Percentiles rank a stretch among this genome's conserved stretches.
These are phyloP conservation scores for Nyssa sinensis DNA, from an alignment of 148 eudicot genomes.

Conservation along the genomic window DNA sequence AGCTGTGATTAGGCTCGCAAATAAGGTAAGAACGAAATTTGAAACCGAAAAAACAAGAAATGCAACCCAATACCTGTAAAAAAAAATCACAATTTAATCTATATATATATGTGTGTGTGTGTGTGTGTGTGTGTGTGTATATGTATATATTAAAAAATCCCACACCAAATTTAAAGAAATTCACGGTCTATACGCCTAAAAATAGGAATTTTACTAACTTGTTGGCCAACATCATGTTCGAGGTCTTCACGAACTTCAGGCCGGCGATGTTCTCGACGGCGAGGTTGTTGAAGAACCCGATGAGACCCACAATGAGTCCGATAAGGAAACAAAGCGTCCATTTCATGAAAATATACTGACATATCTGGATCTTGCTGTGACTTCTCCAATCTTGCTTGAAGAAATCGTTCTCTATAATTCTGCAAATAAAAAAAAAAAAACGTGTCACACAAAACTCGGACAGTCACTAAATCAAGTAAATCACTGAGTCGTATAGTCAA, in stretches of 20 bases:
- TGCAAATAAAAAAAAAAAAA: conserved; percentile 22
- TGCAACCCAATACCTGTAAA: conserved; percentile 62
- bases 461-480: neutral
- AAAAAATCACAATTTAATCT: neutral
- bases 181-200: neutral
- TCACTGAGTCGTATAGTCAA: neutral
- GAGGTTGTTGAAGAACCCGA: conserved; percentile 73
- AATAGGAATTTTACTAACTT: conserved; percentile 30
- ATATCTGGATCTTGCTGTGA: conserved; percentile 53
- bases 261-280: conserved; percentile 93
- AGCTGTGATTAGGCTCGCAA: conserved; percentile 69
- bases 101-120: neutral
- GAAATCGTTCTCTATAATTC: conserved; percentile 81
- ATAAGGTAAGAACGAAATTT: conserved; percentile 71
- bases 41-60: conserved; percentile 64
- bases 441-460: too few relatives aligned
- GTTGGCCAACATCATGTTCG: conserved; percentile 66
- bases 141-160: too few relatives aligned
- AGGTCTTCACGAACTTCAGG: conserved; percentile 78
- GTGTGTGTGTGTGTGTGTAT: too few relatives aligned
- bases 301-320: conserved; percentile 61
- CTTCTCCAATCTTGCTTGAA: conserved; percentile 94
- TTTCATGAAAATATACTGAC: conserved; percentile 71
- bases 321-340: conserved; percentile 76
- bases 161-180: neutral